phyloP scores from a whole-genome alignment of 371 early-diverging fungal genomes.

The Mortierella sp. region DNA sequence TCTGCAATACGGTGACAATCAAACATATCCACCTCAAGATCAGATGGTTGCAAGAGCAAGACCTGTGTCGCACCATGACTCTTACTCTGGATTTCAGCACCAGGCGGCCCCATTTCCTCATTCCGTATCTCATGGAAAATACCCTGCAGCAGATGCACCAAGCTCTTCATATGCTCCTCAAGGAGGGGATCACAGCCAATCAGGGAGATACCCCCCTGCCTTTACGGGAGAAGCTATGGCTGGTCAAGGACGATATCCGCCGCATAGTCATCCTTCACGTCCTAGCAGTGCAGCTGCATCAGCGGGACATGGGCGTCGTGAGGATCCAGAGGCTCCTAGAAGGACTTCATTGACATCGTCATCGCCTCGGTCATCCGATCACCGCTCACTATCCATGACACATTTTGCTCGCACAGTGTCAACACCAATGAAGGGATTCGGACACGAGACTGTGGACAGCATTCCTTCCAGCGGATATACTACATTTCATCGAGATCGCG shows the following conservation, averaged over 20 bases:
- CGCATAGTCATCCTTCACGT: conserved; percentile 14
- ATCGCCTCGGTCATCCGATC: conserved; percentile 14
- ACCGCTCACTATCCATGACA: conserved; percentile 7
- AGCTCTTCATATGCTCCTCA: background rate
- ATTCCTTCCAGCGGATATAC: background rate
- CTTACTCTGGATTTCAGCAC: conserved; percentile 6
- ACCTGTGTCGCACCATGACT: conserved; percentile 9
- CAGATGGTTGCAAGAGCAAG: background rate
- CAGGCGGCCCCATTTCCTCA: background rate
- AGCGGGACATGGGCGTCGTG: conserved; percentile 2
- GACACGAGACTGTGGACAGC: background rate
- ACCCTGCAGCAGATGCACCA: background rate
- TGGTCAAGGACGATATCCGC: conserved; percentile 1
- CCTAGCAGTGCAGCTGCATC: background rate
- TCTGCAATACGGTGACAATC: conserved; percentile 3
- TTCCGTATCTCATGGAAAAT: conserved; percentile 2
- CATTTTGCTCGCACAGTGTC: background rate
- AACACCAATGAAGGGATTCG: background rate
- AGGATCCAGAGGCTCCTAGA: background rate
- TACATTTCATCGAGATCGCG: conserved; percentile 12
- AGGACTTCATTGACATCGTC: conserved; percentile 9
- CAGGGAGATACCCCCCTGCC: background rate
- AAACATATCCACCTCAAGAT: background rate
- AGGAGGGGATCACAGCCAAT: background rate
- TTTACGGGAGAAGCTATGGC: background rate